Percentiles rank a stretch among this genome's conserved stretches.
These are phyloP conservation scores for Boletellus dicymbophilus DNA, from an alignment of 1,284 basidiomycete species.

Conservation along the genomic window DNA sequence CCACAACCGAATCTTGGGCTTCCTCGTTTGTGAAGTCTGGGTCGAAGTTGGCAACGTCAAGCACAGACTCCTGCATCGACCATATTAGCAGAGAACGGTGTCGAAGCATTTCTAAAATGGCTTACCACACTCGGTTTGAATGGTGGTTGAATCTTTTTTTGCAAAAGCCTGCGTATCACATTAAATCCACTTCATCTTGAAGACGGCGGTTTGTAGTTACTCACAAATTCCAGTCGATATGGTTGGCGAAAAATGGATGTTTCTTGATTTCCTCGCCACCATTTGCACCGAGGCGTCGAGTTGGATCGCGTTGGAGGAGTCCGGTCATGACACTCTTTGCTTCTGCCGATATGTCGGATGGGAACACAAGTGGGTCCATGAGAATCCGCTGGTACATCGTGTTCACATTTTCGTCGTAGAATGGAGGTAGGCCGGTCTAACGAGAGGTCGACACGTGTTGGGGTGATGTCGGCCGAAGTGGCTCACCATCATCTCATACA, in stretches of 20 bases:
- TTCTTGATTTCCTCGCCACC: conserved; percentile 97
- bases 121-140: conserved; percentile 97
- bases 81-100: background rate
- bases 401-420: conserved; percentile 99
- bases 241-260: conserved; percentile 94
- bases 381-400: conserved; percentile 98
- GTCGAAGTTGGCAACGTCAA: conserved; percentile 91
- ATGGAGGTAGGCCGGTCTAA: conserved; percentile 93
- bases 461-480: background rate
- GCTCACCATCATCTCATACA: conserved; percentile 96
- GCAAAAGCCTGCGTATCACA: conserved; percentile 58
- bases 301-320: conserved; percentile 88
- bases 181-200: conserved; percentile 3
- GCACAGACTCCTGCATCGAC: conserved; percentile 64
- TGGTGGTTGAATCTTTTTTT: conserved; percentile 96
- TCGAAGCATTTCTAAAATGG: conserved; percentile 11
- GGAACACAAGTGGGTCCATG: conserved; percentile 92
- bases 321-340: conserved; percentile 89
- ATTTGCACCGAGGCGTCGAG: conserved; percentile 83
- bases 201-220: conserved; percentile 12
- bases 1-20: conserved; percentile 92
- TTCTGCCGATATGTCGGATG: conserved; percentile 86
- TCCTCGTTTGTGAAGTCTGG: conserved; percentile 94
- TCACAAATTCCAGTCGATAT: conserved; percentile 88
- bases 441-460: conserved; percentile 4